Conservation (phyloP, 345 rosid genomes). For the Murraya paniculata region DNA sequence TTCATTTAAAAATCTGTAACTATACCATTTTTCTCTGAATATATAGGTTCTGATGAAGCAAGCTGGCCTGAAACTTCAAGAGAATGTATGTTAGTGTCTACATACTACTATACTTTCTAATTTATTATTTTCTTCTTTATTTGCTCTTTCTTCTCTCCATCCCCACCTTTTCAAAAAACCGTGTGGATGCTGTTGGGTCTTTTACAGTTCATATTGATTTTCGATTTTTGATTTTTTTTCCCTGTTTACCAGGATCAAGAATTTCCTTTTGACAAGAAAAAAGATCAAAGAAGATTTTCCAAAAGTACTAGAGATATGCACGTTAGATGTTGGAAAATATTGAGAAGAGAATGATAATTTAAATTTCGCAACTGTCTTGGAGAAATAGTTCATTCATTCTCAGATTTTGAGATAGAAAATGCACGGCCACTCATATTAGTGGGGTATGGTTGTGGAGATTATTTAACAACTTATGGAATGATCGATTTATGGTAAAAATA, state of each 20-base stretch:
- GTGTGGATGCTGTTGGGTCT: too few relatives aligned
- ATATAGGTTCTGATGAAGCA: conserved; percentile 89
- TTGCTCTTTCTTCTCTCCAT: background rate
- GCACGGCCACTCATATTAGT: background rate
- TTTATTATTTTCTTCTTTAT: background rate
- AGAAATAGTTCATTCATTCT: background rate
- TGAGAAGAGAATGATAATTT: background rate
- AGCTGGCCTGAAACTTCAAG: conserved; percentile 88
- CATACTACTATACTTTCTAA: background rate
- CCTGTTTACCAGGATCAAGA: too few relatives aligned
- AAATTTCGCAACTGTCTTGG: background rate
- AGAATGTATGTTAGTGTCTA: conserved; percentile 55
- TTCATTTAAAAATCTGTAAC: background rate
- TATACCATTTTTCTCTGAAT: background rate
- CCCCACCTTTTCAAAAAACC: too few relatives aligned
- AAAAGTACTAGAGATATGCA: too few relatives aligned
- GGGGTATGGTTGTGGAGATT: background rate
- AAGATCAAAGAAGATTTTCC: too few relatives aligned
- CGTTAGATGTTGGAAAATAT: too few relatives aligned
- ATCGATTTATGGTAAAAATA: background rate
- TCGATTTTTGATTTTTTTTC: too few relatives aligned
- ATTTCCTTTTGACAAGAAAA: too few relatives aligned
- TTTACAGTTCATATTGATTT: too few relatives aligned
- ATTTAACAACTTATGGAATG: background rate
- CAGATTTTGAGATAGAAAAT: background rate